Evolutionary conservation across 805 yeast species (phyloP), one percentile per base, ranked within the genome.

Genomic region (Nakazawaea holstii): DNA sequence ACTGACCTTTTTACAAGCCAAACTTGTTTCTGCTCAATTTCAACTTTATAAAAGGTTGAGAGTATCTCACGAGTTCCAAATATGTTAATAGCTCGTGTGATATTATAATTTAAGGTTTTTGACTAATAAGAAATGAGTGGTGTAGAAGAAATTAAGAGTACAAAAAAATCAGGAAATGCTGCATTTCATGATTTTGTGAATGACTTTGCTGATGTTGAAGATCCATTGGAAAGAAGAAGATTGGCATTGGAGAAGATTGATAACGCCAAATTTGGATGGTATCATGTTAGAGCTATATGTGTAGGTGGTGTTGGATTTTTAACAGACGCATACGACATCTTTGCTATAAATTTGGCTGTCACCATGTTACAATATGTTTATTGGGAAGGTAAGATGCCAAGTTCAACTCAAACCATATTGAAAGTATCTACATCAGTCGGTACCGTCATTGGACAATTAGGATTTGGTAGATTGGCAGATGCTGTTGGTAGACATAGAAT

Each of bases 381-480:
- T 72, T 85, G 87, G 87, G 64, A 42, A 36, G 75, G 77, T 48
- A 41, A 51, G 26, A 77, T 82, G 50, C 89, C 92, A 27, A 59
- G 72, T 50, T 78, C 89, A 39, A 82, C 89, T 43, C 64, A 69
- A 48, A 85, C 91, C 44, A 69, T 84, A 55, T 67, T 86, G 56
- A 85, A 86, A 69, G 87, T 82, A 43, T 82, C 90, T 45, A 86
- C 94, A n/a, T 84, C 92, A 37, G 90, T 84, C 45, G 94, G 94
- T 67, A 86, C 92, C 39, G 90, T 86, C 53, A 76, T 86, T 58
- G 94, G 94, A 56, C 94, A 86, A 68, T 61, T 86, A 41, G 75
- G 81, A 43, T 86, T 86, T 58, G 95, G 95, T 67, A 68, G 76
- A 58, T 53, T 80, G 55, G 92, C 87, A 52, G 95, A 86, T 71